These are phyloP conservation scores for Leccinum truebloodii DNA, from an alignment of 768 basidiomycete genomes.

Conservation along the genomic window DNA sequence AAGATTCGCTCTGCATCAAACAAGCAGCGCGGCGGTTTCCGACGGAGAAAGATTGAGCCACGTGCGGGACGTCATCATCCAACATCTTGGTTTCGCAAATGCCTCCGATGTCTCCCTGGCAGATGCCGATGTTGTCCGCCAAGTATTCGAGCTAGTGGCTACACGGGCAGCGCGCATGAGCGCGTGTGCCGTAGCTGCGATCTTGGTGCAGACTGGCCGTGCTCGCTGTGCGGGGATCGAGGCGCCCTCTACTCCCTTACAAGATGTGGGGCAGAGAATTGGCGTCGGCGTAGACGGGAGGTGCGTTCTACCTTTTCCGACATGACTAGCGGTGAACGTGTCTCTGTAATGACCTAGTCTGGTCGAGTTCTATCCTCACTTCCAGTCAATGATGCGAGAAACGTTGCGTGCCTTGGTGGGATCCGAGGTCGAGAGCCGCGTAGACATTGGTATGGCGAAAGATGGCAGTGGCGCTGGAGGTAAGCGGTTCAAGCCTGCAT, in stretches of 20 bases:
- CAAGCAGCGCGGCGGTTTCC: constrained; percentile 1
- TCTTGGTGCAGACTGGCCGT: constrained; percentile 78
- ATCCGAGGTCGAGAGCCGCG: constrained; percentile 71
- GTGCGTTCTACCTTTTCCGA: constrained; percentile 38
- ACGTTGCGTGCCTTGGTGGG: constrained; percentile 80
- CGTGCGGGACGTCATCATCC: constrained; percentile 61
- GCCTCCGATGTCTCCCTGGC: constrained; percentile 51
- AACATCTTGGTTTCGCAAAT: constrained; percentile 58
- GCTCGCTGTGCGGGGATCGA: constrained; percentile 50
- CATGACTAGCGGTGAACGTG: background rate
- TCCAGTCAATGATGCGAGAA: constrained; percentile 70
- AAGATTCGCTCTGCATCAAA: constrained; percentile 28
- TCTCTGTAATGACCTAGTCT: constrained; percentile 48
- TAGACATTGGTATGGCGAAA: constrained; percentile 91
- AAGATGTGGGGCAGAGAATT: constrained; percentile 51
- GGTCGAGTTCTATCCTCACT: constrained; percentile 90
- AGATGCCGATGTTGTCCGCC: constrained; percentile 78
- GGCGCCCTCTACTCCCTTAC: constrained; percentile 11
- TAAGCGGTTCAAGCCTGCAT: constrained; percentile 39
- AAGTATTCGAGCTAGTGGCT: constrained; percentile 77
- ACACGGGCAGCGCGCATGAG: constrained; percentile 82
- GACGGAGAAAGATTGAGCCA: constrained; percentile 44
- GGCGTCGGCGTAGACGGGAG: constrained; percentile 93
- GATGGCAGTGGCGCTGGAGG: constrained; percentile 98
- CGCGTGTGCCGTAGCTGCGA: constrained; percentile 83